Evolutionary conservation across 768 basidiomycete genomes (phyloP).

Genomic region (Suillus bovinus): DNA sequence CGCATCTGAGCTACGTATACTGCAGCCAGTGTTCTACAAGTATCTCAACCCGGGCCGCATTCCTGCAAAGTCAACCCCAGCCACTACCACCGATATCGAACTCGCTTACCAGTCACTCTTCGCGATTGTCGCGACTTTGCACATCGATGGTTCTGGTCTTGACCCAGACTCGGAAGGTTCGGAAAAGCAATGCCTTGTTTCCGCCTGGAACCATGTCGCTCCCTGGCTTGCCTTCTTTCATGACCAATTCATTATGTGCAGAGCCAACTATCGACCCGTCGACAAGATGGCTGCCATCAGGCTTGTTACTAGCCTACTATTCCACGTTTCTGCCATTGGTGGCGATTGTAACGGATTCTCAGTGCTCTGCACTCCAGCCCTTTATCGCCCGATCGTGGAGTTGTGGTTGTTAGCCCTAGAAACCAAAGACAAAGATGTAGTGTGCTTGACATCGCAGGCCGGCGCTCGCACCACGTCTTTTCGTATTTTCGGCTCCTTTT

Average conservation of each 20-base stretch:
- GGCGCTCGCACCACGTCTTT: too few species aligned
- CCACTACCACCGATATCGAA: neutral
- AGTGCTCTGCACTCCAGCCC: neutral
- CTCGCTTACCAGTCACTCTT: neutral
- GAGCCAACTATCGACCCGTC: neutral
- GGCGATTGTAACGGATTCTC: too few species aligned
- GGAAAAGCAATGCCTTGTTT: neutral
- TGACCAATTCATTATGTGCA: neutral
- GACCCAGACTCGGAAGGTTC: too few species aligned
- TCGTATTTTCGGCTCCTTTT: neutral
- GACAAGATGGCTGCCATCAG: neutral
- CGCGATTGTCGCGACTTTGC: neutral
- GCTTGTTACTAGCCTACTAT: neutral
- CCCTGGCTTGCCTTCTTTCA: constrained; percentile 4
- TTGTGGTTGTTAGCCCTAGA: neutral
- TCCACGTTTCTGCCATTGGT: too few species aligned
- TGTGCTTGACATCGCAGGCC: too few species aligned
- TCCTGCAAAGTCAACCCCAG: neutral
- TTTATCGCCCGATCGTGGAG: neutral
- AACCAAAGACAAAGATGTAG: neutral
- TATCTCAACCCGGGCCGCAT: neutral
- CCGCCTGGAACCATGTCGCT: neutral
- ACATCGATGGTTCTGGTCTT: neutral
- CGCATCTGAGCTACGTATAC: neutral
- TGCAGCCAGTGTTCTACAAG: neutral